Base-by-base conservation (phyloP, 495 filamentous ascomycete genomes). In the Aspergillus ellipticus region DNA sequence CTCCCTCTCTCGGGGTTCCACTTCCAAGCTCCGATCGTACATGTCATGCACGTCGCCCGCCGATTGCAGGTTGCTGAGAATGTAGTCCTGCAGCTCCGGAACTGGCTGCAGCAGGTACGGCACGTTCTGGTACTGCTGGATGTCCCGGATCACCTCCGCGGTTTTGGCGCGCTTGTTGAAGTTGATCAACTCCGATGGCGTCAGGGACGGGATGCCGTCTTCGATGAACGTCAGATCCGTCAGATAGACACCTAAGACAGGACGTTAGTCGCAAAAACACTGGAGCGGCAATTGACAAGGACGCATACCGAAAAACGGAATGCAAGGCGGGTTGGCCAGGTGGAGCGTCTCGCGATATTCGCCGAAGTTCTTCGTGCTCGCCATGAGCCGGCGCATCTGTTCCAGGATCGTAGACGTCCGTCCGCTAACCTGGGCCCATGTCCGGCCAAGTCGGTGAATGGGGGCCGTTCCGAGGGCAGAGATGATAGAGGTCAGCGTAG, bases 171-270 rank as follows among this genome's bases (percentile, higher is more conserved):
- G 89, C 78, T 98, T 97, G 65, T 89, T 90, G 71, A 97, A 98
- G 76, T 98, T 97, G 76, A 97, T 98, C 64, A 96, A 77, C 64
- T 94, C 88, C 17, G 92, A 92, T 65, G 92, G 93, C 70, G 96
- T 97, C 60, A 96, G 83, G 19, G 91, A 95, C 15, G 93, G 90
- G 60, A 97, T 98, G 62, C 94, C 94, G 64, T 98, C 94, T 72
- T 97, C 94, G 62, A 98, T 97, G 72, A 98, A 98, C 26, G 94
- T 97, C 47, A 98, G 81, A 74, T 98, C 94, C 54, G 95, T 98
- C 46, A 98, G 80, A 70, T 97, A 98, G 45, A 97, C 93, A 71
- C 92, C 92, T 96, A 39, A 31, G n/a, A 4, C 6, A n/a, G 4
- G 11, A 39, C 9, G 35, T 39, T 39, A 39, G 35, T 39, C 2